Percentiles rank a stretch among this genome's conserved stretches.
Evolutionary conservation across 306 rosid species (phyloP).

Genomic region (Castanea mollissima): DNA sequence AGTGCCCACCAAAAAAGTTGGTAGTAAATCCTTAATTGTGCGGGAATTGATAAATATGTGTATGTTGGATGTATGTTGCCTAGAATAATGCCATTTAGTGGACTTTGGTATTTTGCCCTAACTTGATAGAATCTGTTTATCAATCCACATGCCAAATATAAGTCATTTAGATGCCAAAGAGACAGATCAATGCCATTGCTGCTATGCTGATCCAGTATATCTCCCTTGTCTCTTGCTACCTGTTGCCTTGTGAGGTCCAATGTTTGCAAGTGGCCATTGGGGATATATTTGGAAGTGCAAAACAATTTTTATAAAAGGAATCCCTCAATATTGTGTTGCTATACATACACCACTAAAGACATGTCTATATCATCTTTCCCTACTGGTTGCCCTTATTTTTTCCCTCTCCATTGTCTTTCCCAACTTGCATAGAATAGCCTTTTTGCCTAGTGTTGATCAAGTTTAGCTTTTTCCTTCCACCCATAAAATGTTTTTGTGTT

Average conservation of each 20-base stretch:
- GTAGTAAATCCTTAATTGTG: background rate
- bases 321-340: no score
- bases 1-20: no score
- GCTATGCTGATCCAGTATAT: background rate
- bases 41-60: background rate
- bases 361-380: no score
- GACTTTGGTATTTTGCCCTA: background rate
- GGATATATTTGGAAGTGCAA: background rate
- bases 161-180: background rate
- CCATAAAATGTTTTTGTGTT: conserved; percentile 12
- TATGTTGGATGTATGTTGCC: background rate
- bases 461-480: background rate
- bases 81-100: background rate
- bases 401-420: background rate
- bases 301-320: background rate
- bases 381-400: background rate
- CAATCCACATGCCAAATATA: background rate
- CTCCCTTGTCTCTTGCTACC: background rate
- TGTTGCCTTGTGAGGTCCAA: background rate
- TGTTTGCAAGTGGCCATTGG: background rate
- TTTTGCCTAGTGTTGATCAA: conserved; percentile 8
- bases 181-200: background rate
- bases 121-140: background rate
- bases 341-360: no score
- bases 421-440: conserved; percentile 10